Evolutionary conservation across 805 yeast genomes (phyloP), one percentile per base, ranked within the genome.

Genomic region (Isabelozyma pseudorhagii): DNA sequence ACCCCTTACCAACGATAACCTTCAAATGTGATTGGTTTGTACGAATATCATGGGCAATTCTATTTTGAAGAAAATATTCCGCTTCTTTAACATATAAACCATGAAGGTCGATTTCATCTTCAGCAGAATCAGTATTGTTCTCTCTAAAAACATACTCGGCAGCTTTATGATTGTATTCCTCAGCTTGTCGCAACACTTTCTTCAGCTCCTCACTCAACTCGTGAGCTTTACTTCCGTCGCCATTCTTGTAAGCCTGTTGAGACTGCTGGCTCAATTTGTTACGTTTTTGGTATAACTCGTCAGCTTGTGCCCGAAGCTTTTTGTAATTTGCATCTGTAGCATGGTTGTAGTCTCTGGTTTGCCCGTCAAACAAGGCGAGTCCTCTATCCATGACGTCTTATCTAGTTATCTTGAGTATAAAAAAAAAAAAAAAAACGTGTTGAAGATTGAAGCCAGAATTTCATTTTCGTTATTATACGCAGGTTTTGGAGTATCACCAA

Each of bases 71-170:
- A 46, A 87, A 81, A 62, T 82, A 86, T 52, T 82, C 81, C 7
- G 97, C 97, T 69, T 93, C 99, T 63, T 84, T 86, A 15, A 93
- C 96, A 58, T 77, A 92, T 29, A 93, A 72, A 0, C 99, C 99
- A 66, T 93, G 99, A 47, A 93, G 75, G 69, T 93, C 98, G 54
- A 93, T 90, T 67, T 93, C 98, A 65, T 89, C 86, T 21, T 77
- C 76, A 31, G 80, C 84, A n/a, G 93, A 84, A 61, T 92, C 97
- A 39, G 89, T 81, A 62, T 93, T 93, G 66, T 93, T 93, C 55
- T 87, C 92, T 41, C 84, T 74, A 65, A 93, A 93, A 1, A 89
- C 97, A 61, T 85, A 91, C 64, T 85, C 89, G 1, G 97, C 97
- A 4, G 98, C 99, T 66, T 84, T 82, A 15, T 75, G 71, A 67